Conservation (phyloP, 139 green algal species). For the Haematococcus lacustris region DNA sequence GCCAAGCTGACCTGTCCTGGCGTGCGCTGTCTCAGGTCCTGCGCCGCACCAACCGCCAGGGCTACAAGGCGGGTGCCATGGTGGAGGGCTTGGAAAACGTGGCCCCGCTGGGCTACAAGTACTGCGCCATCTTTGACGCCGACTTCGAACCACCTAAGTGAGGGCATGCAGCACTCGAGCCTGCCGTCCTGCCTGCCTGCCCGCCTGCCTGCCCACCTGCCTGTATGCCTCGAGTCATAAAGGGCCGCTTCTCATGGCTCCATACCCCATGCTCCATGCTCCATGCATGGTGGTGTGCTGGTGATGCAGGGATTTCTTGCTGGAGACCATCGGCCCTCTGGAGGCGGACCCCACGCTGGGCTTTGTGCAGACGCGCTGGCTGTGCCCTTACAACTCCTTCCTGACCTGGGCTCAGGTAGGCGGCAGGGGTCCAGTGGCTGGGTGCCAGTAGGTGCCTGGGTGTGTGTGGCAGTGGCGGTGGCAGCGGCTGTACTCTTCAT, state of each 20-base stretch:
- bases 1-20: neutral
- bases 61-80: slow-evolving; percentile 79
- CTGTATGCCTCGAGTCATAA: too few species aligned
- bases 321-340: slow-evolving; percentile 31
- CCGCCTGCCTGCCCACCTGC: neutral
- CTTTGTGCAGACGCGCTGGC: slow-evolving; percentile 78
- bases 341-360: slow-evolving; percentile 40
- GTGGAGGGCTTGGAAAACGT: slow-evolving; percentile 45
- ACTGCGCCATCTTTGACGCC: slow-evolving; percentile 49
- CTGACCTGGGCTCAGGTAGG: slow-evolving; percentile 60
- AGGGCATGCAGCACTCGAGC: too few species aligned
- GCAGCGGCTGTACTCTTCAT: neutral
- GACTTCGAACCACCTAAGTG: slow-evolving; percentile 34
- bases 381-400: slow-evolving; percentile 62
- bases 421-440: neutral
- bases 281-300: neutral
- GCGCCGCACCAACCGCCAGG: slow-evolving; percentile 56
- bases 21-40: slow-evolving; percentile 30
- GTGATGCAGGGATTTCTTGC: slow-evolving; percentile 29
- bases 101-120: slow-evolving; percentile 40
- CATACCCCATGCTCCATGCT: neutral
- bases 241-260: neutral
- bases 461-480: neutral
- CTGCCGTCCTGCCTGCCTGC: neutral
- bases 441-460: neutral